Evolutionary conservation across 2,329 filamentous ascomycete species (phyloP), one percentile per base, ranked within the genome.

Genomic region (Cordyceps pruinosa): DNA sequence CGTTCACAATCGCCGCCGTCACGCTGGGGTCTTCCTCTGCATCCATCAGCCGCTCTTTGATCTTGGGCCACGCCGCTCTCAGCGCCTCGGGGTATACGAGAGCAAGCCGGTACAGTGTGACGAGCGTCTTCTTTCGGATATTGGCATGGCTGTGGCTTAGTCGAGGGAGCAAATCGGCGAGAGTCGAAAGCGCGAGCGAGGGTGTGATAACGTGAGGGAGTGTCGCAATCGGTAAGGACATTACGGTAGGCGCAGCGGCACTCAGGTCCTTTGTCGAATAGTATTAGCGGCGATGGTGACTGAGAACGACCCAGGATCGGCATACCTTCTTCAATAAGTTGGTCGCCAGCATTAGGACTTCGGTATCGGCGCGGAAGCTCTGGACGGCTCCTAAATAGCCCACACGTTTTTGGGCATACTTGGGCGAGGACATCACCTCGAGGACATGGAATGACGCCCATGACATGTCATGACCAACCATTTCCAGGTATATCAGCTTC

Each of bases 381-480:
- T 99, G 94, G 30, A 96, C 91, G 9, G 94, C 94, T 15, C 89
- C 93, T 21, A 99, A 79, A 71, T 99, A 99, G 58, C 93, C 94
- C 45, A 97, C 90, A 62, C 93, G 83, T 75, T 99, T 99, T 73
- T 97, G 93, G 64, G 91, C 82, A 71, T 96, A 96, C 70, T 97
- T 97, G 48, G 88, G 80, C 39, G 90, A 96, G 37, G 92, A 96
- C 94, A 99, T 99, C 74, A 99, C 94, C 75, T 99, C 94, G 48
- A 99, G 86, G 53, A 97, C 93, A 71, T 99, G 90, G 75, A 99
- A 99, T 13, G 92, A 92, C 4, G 94, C 94, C 94, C 94, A 99
- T 3, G 93, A 97, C 94, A 99, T 99, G 73, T 97, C 94, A 70
- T 97, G 89, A 15, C 94, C 94, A 65, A 97, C 92, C 94, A 99